Evolutionary conservation across 2,329 filamentous ascomycete genomes (phyloP).

Genomic region (Botrytis squamosa): DNA sequence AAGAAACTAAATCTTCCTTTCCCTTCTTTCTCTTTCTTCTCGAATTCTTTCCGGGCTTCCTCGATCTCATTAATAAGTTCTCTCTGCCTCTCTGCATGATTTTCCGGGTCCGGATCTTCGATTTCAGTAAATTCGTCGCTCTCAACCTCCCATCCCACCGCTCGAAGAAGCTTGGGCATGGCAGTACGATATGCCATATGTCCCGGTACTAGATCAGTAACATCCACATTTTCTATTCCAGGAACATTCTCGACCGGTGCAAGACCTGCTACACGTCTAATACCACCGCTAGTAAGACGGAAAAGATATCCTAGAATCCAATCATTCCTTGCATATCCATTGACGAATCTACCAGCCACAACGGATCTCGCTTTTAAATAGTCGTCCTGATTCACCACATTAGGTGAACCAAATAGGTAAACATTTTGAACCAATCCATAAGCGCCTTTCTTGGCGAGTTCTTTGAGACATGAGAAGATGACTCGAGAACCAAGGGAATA

Average conservation of each 20-base stretch:
- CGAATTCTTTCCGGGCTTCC: constrained; percentile 82
- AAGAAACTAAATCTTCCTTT: constrained; percentile 71
- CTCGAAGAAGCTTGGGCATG: constrained; percentile 83
- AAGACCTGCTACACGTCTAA: constrained; percentile 83
- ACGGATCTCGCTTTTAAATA: constrained; percentile 79
- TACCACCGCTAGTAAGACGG: constrained; percentile 87
- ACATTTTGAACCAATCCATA: constrained; percentile 91
- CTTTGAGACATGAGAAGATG: constrained; percentile 86
- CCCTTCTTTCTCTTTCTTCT: constrained; percentile 66
- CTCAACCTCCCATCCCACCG: constrained; percentile 88
- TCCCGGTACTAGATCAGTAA: constrained; percentile 79
- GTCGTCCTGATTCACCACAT: constrained; percentile 90
- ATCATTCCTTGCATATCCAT: constrained; percentile 90
- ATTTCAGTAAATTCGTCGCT: constrained; percentile 95
- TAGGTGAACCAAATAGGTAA: constrained; percentile 87
- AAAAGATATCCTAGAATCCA: constrained; percentile 98
- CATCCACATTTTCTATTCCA: constrained; percentile 84
- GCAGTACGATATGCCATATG: constrained; percentile 96
- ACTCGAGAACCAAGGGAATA: constrained; percentile 91
- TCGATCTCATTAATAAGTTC: constrained; percentile 97
- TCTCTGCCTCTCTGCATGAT: constrained; percentile 80
- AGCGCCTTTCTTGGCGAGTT: constrained; percentile 80
- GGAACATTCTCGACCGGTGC: constrained; percentile 72
- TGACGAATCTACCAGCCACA: constrained; percentile 89
- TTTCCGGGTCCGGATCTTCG: constrained; percentile 94